Base-by-base conservation (phyloP, 768 basidiomycete genomes). In the Mrakia frigida region DNA sequence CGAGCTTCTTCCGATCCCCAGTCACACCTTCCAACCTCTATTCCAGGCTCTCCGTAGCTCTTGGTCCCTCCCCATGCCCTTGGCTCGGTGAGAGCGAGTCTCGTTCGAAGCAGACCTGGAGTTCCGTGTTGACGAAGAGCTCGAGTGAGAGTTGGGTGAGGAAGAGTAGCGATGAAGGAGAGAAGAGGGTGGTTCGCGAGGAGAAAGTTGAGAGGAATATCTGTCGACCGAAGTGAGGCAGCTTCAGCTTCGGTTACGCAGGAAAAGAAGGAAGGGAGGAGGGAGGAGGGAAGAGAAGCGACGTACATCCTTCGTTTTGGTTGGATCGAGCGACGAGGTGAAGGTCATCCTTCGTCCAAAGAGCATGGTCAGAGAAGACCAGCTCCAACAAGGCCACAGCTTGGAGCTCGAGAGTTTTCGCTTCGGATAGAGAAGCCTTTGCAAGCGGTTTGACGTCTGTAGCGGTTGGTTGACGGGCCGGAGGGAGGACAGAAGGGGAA, bases 271-370 rank as follows among this genome's bases (percentile, higher is more conserved):
- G 21, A 9, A 65, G 31, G 28, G 63, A 31, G 63, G 37, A 18
- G 35, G 37, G 18, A 25, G 33, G 39, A 68, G 31, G 16, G 61
- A 28, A 13, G 25, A 25, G 56, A 33, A 25, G 13, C 9, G 63
- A 68, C 65, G 25, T 35, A 68, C 65, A 43, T 39, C 65, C 65
- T 68, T 68, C 35, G 39, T 68, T 68, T 25, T 68, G 65, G 65
- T 68, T 68, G 7, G 65, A 16, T 25, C 65, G 65, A 25, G 65
- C 65, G 39, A 68, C 65, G 65, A 68, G 65, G 65, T 68, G 65
- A 25, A 68, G 65, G 14, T 68, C 65, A n/a, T 68, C 65, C 65
- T 35, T 35, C 39, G 65, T 68, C 39, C 65, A 41, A 10, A 68
- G 65, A 39, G 65, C 65, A 21, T 68, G 65, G 18, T 68, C 65